Evolutionary conservation across 257 asterid genomes (phyloP), one percentile per base, ranked within the genome.

Genomic region (Rauvolfia tetraphylla): DNA sequence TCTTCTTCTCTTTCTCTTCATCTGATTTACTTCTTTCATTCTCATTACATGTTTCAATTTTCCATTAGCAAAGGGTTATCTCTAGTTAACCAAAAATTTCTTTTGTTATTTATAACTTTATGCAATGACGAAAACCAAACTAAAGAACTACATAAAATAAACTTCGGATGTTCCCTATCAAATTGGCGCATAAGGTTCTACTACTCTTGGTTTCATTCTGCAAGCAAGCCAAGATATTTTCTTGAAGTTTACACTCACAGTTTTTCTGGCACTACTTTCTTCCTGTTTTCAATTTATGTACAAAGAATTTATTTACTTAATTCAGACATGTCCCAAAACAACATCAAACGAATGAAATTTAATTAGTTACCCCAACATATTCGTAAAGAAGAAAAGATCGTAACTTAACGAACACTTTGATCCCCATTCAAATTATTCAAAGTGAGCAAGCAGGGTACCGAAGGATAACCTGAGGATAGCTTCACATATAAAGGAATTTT

Each of bases 401-500:
- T 39, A 38, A 22, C 49, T 67, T 33, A 7, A 38, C 8, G 38
- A 67, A 1, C 10, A 36, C 57, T 11, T 51, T 14, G 10, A 18
- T 15, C 2, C 57, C 10, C 22, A 51, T 53, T 53, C 59, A 53
- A 53, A 4, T 51, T 51, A 15, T 53, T 18, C 25, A 53, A 4
- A 22, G n/a, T 38, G 72, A 67, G 44, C 12, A 3, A 67, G 72
- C 18, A 38, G 18, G 72, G 48, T 18, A 38, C 51, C 18, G 31
- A 38, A 67, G 48, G 72, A 67, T 71, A 65, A 93, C 98, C 99
- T 91, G 88, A 95, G 92, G 74, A 95, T 92, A 73, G 99, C 96
- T 86, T 92, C 94, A 78, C 99, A 91, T 71, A 92, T 92, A 87
- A 92, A 95, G 33, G 98, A 87, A 78, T 91, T 95, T 39, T 91